Percentiles rank a stretch among this genome's conserved stretches.
Evolutionary conservation across 2,329 filamentous ascomycete species (phyloP).

Genomic region (Teratosphaeria viscida): DNA sequence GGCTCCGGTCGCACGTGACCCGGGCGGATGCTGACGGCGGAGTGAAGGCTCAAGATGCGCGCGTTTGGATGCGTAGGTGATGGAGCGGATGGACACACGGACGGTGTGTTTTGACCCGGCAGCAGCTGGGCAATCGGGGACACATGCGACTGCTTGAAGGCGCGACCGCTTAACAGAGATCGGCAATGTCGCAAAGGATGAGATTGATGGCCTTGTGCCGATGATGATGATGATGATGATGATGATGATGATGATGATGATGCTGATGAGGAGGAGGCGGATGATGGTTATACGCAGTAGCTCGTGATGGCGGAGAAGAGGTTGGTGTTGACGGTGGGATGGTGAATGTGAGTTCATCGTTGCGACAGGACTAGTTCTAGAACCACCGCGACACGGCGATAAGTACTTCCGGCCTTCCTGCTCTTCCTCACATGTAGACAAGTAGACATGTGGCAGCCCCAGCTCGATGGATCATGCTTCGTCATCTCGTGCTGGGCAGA

Average conservation of each 20-base stretch:
- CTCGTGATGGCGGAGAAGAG: neutral
- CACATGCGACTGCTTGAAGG: neutral
- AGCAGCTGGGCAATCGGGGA: neutral
- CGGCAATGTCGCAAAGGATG: neutral
- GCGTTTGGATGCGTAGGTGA: neutral
- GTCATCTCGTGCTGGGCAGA: neutral
- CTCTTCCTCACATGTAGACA: neutral
- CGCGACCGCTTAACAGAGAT: neutral
- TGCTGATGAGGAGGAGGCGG: neutral
- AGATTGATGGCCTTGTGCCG: too few relatives aligned
- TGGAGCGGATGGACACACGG: neutral
- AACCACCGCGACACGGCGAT: neutral
- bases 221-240: neutral
- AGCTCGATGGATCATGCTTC: neutral
- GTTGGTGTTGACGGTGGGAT: neutral
- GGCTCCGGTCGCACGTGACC: neutral
- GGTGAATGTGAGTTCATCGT: neutral
- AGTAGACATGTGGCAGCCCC: neutral
- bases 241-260: neutral
- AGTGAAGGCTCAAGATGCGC: neutral
- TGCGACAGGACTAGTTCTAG: neutral
- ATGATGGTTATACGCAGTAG: neutral
- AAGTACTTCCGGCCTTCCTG: neutral
- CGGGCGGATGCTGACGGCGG: neutral
- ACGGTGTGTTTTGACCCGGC: neutral